Base-by-base conservation (phyloP, 2,329 filamentous ascomycete genomes). In the Zarea fungicola region DNA sequence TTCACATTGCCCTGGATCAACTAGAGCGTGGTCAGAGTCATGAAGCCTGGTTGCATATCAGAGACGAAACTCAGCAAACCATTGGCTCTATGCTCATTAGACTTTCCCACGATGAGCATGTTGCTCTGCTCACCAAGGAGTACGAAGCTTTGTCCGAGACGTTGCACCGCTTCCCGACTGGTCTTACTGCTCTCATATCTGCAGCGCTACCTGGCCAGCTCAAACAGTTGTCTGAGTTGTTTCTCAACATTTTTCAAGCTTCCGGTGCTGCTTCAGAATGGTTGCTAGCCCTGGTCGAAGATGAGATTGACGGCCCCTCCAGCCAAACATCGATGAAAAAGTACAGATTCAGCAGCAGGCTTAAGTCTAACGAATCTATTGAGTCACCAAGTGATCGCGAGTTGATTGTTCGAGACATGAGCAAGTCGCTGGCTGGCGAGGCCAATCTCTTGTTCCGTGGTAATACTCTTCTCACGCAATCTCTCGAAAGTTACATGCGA, bases 241-340 rank as follows among this genome's bases (percentile, higher is more conserved):
- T 97, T 31, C 72, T 97, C 54, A 95, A 97, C 63, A 95, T 99
- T 45, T 99, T 92, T 60, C 93, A 99, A 62, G 91, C 95, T 3
- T 92, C 90, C 3, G 89, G 89, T 0, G 81, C 81, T 31, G 87
- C 88, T 3, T 78, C 79, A 36, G 89, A 96, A 51, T 99, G 93
- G 93, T 77, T 99, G 19, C 93, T 89, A 75, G 84, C 89, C 3
- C 73, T 99, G 34, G 88, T 96, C 0, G 93, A 99, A 65, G 92
- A 97, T 62, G 93, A 99, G 65, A 97, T 99, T 50, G 93, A 97
- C 60, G 92, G 92, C 1, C 84, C 93, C 16, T 82, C 89, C 48
- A 95, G 85, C 61, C 90, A 96, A 57, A 82, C 83, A 13, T 81
- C 85, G 1, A 79, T 85, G 54, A 89, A 84, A 73, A 75, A 86